These are phyloP conservation scores for Dalbergia oliveri DNA, from an alignment of 306 rosid species.

Conservation along the genomic window DNA sequence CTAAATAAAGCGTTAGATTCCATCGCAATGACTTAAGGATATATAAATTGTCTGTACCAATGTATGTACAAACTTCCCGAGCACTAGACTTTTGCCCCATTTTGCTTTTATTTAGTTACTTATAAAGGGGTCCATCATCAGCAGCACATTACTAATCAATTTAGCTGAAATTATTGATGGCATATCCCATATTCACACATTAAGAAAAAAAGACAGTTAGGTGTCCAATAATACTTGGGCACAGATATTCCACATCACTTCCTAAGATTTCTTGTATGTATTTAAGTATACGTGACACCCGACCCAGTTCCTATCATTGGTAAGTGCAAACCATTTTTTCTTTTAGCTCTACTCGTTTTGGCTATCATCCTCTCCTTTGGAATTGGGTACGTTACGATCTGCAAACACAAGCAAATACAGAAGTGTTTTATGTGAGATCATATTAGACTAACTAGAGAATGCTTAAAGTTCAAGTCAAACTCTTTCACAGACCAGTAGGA, in stretches of 20 bases:
- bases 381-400: slow-evolving; percentile 15
- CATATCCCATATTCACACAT: background rate
- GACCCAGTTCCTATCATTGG: background rate
- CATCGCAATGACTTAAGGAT: background rate
- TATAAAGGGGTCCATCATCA: slow-evolving; percentile 33
- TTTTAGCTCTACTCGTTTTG: background rate
- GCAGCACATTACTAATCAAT: background rate
- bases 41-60: background rate
- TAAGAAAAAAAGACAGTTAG: background rate
- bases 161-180: slow-evolving; percentile 23
- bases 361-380: slow-evolving; percentile 30
- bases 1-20: slow-evolving; percentile 44
- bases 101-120: background rate
- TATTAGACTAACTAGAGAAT: background rate
- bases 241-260: background rate
- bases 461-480: background rate
- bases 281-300: background rate
- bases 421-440: background rate
- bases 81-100: slow-evolving; percentile 1
- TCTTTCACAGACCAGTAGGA: background rate
- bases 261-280: background rate
- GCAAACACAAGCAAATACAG: slow-evolving; percentile 13
- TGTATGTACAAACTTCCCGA: background rate
- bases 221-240: background rate
- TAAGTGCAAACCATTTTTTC: background rate